phyloP scores from a whole-genome alignment of 805 yeast genomes.

The Candida boidinii region DNA sequence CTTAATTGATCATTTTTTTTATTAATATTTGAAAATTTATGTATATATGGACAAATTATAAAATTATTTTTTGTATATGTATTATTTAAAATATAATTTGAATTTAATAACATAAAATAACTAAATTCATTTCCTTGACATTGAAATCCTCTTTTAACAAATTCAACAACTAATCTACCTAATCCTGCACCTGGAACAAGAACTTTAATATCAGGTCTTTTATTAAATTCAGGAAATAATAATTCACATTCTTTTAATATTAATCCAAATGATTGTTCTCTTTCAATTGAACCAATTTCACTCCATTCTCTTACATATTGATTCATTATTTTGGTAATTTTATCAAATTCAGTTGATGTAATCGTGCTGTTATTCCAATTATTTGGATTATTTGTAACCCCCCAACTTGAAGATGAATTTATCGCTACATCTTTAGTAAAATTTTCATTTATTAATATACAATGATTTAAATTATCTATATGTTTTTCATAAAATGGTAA shows the following conservation, averaged over 20 bases:
- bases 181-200: constrained; percentile 61
- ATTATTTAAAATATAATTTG: constrained; percentile 45
- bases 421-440: constrained; percentile 36
- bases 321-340: constrained; percentile 46
- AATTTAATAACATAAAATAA: constrained; percentile 53
- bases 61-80: constrained; percentile 30
- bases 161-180: constrained; percentile 49
- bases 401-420: constrained; percentile 42
- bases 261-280: constrained; percentile 29
- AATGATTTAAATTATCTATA: constrained; percentile 28
- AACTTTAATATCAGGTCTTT: constrained; percentile 32
- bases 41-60: constrained; percentile 47
- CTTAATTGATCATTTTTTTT: constrained; percentile 40
- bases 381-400: constrained; percentile 26
- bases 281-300: constrained; percentile 37
- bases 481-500: constrained; percentile 44
- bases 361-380: constrained; percentile 39
- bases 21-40: constrained; percentile 36
- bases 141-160: constrained; percentile 45
- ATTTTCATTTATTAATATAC: constrained; percentile 34
- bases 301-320: constrained; percentile 62
- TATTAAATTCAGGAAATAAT: constrained; percentile 27
- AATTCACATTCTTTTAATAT: constrained; percentile 28
- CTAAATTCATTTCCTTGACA: constrained; percentile 64
- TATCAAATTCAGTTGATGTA: constrained; percentile 37